These are phyloP conservation scores for Fraxinus xanthoxyloides DNA, from an alignment of 305 asterid species.

Conservation along the genomic window DNA sequence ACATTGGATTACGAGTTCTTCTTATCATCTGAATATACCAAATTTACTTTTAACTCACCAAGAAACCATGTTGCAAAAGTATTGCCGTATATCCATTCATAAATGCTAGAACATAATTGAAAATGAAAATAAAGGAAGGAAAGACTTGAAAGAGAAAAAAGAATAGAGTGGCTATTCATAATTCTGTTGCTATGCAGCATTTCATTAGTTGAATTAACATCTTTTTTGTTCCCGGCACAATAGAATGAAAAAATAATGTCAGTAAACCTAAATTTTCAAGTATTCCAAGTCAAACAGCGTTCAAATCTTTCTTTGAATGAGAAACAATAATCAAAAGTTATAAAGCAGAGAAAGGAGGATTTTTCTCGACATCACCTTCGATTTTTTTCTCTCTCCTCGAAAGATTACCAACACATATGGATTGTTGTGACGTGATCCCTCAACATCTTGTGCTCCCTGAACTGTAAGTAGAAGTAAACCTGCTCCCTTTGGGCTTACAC, in stretches of 20 bases:
- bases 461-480: conserved; percentile 70
- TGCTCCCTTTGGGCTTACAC: conserved; percentile 48
- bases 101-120: background rate
- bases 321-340: background rate
- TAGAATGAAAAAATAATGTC: background rate
- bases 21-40: conserved; percentile 47
- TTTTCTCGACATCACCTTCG: conserved; percentile 46
- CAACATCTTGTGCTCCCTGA: conserved; percentile 78
- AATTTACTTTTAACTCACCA: background rate
- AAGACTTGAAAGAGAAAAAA: background rate
- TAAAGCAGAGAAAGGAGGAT: background rate
- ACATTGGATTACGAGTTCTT: conserved; percentile 64
- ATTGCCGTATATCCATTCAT: background rate
- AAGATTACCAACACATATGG: conserved; percentile 57
- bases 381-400: conserved; percentile 73
- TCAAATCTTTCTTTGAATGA: background rate
- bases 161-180: background rate
- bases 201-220: background rate
- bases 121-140: background rate
- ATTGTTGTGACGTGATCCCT: conserved; percentile 76
- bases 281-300: background rate
- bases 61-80: background rate
- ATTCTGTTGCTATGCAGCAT: background rate
- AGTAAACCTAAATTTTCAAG: background rate
- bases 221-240: background rate